Percentiles rank a stretch among this genome's conserved stretches.
Evolutionary conservation across 805 yeast genomes (phyloP).

Genomic region (Ogataea parapolymorpha): DNA sequence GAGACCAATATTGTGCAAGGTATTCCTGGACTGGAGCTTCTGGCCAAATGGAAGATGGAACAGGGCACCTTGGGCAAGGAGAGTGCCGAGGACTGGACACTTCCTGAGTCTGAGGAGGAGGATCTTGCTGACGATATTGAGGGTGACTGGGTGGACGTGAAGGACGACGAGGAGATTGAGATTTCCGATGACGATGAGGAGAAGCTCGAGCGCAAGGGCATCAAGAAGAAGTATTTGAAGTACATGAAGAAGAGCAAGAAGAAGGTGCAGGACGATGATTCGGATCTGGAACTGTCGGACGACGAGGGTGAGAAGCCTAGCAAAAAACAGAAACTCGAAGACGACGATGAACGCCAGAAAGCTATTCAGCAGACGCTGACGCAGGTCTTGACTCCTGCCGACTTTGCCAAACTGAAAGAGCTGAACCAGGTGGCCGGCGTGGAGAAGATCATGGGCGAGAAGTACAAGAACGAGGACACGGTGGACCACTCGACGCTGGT

Average conservation of each 20-base stretch:
- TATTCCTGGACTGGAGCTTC: constrained; percentile 87
- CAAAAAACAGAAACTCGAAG: constrained; percentile 32
- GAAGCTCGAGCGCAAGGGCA: constrained; percentile 32
- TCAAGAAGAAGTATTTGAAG: constrained; percentile 34
- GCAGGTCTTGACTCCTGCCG: constrained; percentile 89
- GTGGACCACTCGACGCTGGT: constrained; percentile 77
- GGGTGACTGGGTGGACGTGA: constrained; percentile 90
- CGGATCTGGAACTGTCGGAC: constrained; percentile 52
- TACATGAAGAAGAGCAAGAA: constrained; percentile 29
- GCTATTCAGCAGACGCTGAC: constrained; percentile 53
- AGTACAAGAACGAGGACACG: constrained; percentile 66
- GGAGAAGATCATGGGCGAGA: constrained; percentile 65
- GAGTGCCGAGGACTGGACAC: constrained; percentile 61
- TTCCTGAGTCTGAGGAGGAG: constrained; percentile 54
- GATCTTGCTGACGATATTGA: constrained; percentile 59
- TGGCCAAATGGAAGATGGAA: constrained; percentile 78
- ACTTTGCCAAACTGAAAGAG: constrained; percentile 92
- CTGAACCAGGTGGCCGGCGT: constrained; percentile 81
- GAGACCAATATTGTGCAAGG: constrained; percentile 62
- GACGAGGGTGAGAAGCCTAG: constrained; percentile 35
- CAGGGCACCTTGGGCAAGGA: constrained; percentile 53
- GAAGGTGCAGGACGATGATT: constrained; percentile 34
- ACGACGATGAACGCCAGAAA: constrained; percentile 36
- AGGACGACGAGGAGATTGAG: constrained; percentile 73
- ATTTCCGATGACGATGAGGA: constrained; percentile 40